Conservation (phyloP, 1,284 basidiomycete genomes). For the Blastosporella zonata region DNA sequence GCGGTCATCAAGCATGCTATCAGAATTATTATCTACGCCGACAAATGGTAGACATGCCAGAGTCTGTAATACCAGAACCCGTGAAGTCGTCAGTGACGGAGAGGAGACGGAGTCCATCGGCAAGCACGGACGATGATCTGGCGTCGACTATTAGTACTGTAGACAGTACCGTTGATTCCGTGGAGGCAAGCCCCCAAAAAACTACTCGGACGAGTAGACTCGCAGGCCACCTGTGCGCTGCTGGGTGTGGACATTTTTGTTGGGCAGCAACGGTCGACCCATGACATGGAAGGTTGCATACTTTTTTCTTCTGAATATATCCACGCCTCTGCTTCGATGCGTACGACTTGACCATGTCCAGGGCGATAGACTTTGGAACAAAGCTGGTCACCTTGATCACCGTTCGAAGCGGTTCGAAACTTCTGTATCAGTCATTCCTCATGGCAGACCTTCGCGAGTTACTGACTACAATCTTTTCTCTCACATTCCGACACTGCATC, state of each 20-base stretch:
- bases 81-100: not conserved
- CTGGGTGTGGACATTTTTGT: constrained; percentile 20
- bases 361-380: not conserved
- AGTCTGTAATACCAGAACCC: not conserved
- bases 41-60: constrained; percentile 15
- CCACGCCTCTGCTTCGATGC: not conserved
- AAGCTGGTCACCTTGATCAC: not conserved
- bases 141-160: constrained; percentile 9
- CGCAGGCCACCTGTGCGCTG: constrained; percentile 16
- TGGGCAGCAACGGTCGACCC: constrained; percentile 15
- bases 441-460: not conserved
- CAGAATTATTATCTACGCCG: constrained; percentile 47
- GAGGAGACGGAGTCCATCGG: constrained; percentile 13
- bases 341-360: not conserved
- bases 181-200: constrained; percentile 14
- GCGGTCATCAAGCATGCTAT: constrained; percentile 75
- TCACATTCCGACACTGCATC: not conserved
- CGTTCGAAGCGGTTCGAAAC: not conserved
- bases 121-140: constrained; percentile 16
- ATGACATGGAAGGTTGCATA: constrained; percentile 4
- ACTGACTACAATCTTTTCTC: not conserved
- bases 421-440: not conserved
- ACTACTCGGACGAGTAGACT: constrained; percentile 6
- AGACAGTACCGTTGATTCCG: constrained; percentile 9
- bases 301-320: not conserved